phyloP scores from a whole-genome alignment of 2,329 filamentous ascomycete species.

The Macrophomina tecta region DNA sequence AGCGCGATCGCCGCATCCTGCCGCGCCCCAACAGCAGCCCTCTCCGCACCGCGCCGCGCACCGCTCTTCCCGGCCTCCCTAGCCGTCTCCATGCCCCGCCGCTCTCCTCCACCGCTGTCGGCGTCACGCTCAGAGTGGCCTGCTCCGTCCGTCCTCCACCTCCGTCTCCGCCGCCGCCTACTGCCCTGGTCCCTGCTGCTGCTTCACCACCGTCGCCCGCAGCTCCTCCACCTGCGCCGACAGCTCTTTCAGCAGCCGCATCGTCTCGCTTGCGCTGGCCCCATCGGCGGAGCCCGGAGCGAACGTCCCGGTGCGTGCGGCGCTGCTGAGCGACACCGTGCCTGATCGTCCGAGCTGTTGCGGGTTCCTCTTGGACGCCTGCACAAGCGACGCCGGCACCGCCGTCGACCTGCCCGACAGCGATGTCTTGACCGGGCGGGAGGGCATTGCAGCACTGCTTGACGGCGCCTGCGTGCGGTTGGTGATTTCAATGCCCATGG shows the following conservation, averaged over 20 bases:
- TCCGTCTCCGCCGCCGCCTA: constrained; percentile 14
- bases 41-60: constrained; percentile 20
- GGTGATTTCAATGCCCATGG: constrained; percentile 16
- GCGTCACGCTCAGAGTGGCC: neutral
- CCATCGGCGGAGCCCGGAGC: neutral
- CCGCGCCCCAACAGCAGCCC: constrained; percentile 23
- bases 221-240: constrained; percentile 25
- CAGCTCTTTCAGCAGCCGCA: constrained; percentile 24
- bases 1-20: constrained; percentile 25
- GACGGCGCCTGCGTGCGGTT: constrained; percentile 18
- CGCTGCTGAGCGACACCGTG: constrained; percentile 9
- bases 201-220: constrained; percentile 24
- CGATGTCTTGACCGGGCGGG: constrained; percentile 17
- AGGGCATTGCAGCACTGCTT: constrained; percentile 18
- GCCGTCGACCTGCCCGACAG: constrained; percentile 13
- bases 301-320: constrained; percentile 3
- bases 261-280: constrained; percentile 20
- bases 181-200: constrained; percentile 19
- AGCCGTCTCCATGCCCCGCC: neutral
- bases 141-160: neutral
- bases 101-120: constrained; percentile 5
- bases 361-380: constrained; percentile 17
- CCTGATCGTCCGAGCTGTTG: constrained; percentile 6
- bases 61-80: constrained; percentile 24
- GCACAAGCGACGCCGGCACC: constrained; percentile 24